Percentiles rank a stretch among this genome's conserved stretches.
Conservation (phyloP, 2,329 filamentous ascomycete genomes). For the Neopestalotiopsis sp. region DNA sequence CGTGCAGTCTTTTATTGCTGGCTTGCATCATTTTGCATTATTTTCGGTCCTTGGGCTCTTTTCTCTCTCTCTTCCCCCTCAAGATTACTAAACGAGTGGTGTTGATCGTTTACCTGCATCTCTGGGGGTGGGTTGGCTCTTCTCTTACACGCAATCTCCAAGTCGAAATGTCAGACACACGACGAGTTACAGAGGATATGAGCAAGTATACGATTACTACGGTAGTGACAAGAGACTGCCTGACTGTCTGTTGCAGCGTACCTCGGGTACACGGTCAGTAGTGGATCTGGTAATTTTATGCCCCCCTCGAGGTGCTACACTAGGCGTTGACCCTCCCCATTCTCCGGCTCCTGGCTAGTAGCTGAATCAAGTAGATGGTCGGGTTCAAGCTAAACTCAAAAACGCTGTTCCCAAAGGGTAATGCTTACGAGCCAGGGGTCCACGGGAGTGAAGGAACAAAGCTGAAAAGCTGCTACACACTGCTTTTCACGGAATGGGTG, state of each 20-base stretch:
- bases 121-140: neutral
- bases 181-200: conserved; percentile 11
- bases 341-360: neutral
- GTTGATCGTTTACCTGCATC: neutral
- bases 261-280: neutral
- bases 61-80: neutral
- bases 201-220: neutral
- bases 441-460: neutral
- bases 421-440: conserved; percentile 12
- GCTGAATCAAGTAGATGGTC: conserved; percentile 14
- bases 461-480: neutral
- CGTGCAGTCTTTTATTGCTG: neutral
- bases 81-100: neutral
- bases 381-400: conserved; percentile 13
- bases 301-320: neutral
- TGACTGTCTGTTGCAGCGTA: neutral
- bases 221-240: neutral
- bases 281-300: conserved; percentile 8
- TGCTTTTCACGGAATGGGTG: neutral
- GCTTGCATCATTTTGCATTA: neutral
- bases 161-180: neutral
- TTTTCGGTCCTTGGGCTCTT: neutral
- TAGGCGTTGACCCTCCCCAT: neutral
- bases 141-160: neutral
- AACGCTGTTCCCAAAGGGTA: conserved; percentile 8